Percentiles rank a stretch among this genome's conserved stretches.
Conservation (phyloP, 192 early-diverging fungal species). For the Rhizoclosmatium sp. region DNA sequence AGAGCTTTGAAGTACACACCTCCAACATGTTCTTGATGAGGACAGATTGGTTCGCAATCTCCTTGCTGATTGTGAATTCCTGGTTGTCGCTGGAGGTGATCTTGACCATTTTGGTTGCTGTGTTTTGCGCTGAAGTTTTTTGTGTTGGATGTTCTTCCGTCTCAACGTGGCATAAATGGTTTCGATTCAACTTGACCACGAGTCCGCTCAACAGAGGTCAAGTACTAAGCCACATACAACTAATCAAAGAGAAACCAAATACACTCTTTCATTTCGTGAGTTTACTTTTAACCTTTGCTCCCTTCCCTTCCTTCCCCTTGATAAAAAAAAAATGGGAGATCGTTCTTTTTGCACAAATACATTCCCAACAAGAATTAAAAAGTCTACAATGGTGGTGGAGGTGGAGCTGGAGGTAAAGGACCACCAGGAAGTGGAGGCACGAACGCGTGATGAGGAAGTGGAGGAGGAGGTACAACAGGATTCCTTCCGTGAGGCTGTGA, state of each 20-base stretch:
- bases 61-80: conserved; percentile 60
- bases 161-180: no score
- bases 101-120: conserved; percentile 8
- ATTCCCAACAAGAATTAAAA: not conserved
- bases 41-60: conserved; percentile 62
- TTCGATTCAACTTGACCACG: no score
- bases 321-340: not conserved
- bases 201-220: no score
- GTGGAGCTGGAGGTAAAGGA: not conserved
- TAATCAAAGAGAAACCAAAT: no score
- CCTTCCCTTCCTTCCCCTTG: no score
- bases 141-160: not conserved
- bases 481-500: no score
- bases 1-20: not conserved
- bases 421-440: not conserved
- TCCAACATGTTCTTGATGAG: conserved; percentile 74
- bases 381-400: not conserved
- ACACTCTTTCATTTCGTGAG: no score
- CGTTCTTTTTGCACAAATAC: not conserved
- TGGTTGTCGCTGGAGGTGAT: conserved; percentile 19
- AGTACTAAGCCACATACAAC: no score
- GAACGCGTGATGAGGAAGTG: not conserved
- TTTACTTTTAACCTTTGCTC: no score
- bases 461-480: not conserved
- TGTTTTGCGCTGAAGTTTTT: not conserved